Conservation (phyloP, 345 rosid species). For the Lepidium sativum region DNA sequence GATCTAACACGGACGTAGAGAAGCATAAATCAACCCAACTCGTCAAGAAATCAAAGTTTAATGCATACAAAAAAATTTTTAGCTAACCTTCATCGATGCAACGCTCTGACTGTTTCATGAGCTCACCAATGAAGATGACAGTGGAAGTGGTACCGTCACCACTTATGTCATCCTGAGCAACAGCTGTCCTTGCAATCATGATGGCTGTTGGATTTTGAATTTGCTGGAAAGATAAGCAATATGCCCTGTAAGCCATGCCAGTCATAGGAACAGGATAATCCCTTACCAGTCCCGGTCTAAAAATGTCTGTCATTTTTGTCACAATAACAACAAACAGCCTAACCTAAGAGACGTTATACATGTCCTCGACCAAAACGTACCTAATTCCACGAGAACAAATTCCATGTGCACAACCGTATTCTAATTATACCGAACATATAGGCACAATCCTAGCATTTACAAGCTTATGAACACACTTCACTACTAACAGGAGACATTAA, state of each 20-base stretch:
- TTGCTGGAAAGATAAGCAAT: constrained; percentile 56
- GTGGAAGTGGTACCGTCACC: constrained; percentile 98
- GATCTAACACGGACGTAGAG: not conserved
- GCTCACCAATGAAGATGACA: constrained; percentile 92
- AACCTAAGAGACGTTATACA: not conserved
- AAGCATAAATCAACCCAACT: not conserved
- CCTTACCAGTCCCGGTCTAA: not conserved
- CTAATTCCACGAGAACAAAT: not conserved
- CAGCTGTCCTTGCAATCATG: constrained; percentile 98
- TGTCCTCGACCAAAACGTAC: not conserved
- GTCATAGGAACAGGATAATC: not conserved
- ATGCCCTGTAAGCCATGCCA: not conserved
- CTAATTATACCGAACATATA: not conserved
- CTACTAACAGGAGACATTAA: not conserved
- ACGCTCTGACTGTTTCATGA: constrained; percentile 96
- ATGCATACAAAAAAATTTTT: not conserved
- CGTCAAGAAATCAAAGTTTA: not conserved
- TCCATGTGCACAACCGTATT: not conserved
- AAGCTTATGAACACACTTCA: not conserved
- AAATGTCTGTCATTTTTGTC: not conserved
- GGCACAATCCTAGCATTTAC: not conserved
- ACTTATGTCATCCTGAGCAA: constrained; percentile 95
- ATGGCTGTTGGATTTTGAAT: constrained; percentile 97
- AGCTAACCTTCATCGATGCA: constrained; percentile 82
- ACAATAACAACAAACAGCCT: not conserved